Evolutionary conservation across 805 yeast genomes (phyloP).

Genomic region (Metschnikowia cerradonensis): DNA sequence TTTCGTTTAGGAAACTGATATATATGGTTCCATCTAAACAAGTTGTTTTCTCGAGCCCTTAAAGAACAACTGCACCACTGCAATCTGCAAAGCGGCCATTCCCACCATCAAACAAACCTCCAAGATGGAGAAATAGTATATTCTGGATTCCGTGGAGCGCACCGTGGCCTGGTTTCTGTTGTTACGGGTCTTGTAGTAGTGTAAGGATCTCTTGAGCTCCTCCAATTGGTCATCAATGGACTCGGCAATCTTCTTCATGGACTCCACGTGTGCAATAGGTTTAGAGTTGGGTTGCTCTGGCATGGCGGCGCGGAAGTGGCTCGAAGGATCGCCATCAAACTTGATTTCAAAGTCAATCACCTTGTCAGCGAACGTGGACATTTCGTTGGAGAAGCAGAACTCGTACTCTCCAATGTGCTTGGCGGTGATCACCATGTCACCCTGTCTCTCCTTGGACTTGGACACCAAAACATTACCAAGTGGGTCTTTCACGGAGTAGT

Average conservation of each 20-base stretch:
- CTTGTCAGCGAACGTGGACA: conserved; percentile 79
- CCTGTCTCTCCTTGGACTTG: conserved; percentile 67
- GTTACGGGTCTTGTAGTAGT: conserved; percentile 86
- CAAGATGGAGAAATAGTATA: conserved; percentile 69
- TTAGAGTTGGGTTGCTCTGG: conserved; percentile 49
- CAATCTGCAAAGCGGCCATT: conserved; percentile 67
- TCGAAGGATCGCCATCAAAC: conserved; percentile 39
- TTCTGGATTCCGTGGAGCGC: conserved; percentile 69
- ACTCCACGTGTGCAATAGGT: conserved; percentile 50
- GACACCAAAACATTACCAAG: conserved; percentile 47
- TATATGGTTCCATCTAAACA: conserved; percentile 33
- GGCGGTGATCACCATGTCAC: conserved; percentile 71
- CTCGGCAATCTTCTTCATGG: conserved; percentile 51
- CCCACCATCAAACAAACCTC: conserved; percentile 72
- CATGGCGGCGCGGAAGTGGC: conserved; percentile 53
- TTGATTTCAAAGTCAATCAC: conserved; percentile 79
- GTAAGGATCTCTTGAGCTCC: conserved; percentile 54
- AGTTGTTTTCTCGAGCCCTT: conserved; percentile 65
- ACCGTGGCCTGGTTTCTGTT: conserved; percentile 89
- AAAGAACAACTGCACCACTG: conserved; percentile 67
- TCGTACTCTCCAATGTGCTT: conserved; percentile 73
- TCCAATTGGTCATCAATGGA: conserved; percentile 58
- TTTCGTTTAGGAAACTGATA: background rate
- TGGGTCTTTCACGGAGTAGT: conserved; percentile 62
- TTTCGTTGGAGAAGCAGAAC: conserved; percentile 79